Base-by-base conservation (phyloP, 2,329 filamentous ascomycete genomes). In the Phialophora verrucosa region DNA sequence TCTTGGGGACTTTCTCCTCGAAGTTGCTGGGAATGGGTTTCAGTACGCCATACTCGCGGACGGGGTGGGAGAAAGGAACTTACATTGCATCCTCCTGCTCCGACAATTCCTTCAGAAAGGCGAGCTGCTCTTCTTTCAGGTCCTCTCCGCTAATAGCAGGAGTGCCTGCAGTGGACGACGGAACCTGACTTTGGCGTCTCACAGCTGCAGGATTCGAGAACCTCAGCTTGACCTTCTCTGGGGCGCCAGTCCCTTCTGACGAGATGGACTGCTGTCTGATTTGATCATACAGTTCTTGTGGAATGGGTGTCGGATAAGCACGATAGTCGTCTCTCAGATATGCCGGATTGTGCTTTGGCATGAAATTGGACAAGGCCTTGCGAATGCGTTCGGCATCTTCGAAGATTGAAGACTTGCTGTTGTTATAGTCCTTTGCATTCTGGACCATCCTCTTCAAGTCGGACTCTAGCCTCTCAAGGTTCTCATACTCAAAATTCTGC, bases 381-480 rank as follows among this genome's bases (percentile, higher is more conserved):
- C 93, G 86, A 54, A 97, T 86, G 57, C 92, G 88, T 78, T 97
- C 93, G 8, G 93, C 92, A 80, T 97, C 92, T 51, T 92, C 90
- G 75, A 90, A 94, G 44, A 90, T 84, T 64, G 87, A 81, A 0
- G 91, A 92, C 51, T 85, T 85, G 72, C 90, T 90, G 66, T 89
- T 84, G 74, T 94, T 94, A 79, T 88, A 95, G 62, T 92, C 88
- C 77, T 96, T 96, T 42, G 91, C 91, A 75, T 96, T 97, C 70
- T 88, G 85, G 63, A 96, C 90, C 84, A 97, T 91, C 69, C 92
- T 89, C 81, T 95, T 96, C 75, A 94, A 86, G 76, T 93, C 93
- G 74, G 90, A 89, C 78, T 97, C 93, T 12, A 97, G 81, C 58
- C 89, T 84, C 5, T 91, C 88, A 57, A 97, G 83, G 59, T 81